These are phyloP conservation scores for Croton laevigatus DNA, from an alignment of 441 rosid species.

Conservation along the genomic window DNA sequence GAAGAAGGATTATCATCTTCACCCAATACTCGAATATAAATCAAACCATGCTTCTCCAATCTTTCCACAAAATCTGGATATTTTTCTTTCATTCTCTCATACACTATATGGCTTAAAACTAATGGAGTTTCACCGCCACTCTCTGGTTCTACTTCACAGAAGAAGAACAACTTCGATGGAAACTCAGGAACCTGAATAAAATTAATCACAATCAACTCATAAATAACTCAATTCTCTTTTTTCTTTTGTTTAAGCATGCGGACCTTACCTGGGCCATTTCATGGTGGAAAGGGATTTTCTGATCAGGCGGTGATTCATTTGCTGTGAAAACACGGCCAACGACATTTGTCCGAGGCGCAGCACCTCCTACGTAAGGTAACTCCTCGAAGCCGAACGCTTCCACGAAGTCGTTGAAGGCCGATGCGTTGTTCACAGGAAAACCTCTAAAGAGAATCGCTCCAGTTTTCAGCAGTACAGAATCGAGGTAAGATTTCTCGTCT, in stretches of 20 bases:
- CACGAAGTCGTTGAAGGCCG: conserved; percentile 74
- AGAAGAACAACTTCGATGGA: conserved; percentile 86
- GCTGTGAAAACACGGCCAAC: conserved; percentile 90
- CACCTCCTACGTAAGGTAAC: conserved; percentile 91
- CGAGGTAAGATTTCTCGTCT: conserved; percentile 47
- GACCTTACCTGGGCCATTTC: conserved; percentile 79
- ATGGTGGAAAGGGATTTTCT: conserved; percentile 85
- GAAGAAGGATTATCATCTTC: conserved; percentile 88
- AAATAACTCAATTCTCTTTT: neutral
- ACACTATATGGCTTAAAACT: conserved; percentile 74
- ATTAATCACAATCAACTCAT: neutral
- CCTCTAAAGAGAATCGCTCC: conserved; percentile 77
- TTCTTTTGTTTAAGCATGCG: neutral
- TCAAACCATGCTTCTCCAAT: conserved; percentile 65
- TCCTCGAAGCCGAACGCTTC: conserved; percentile 84
- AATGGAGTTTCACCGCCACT: conserved; percentile 95
- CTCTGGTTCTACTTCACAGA: conserved; percentile 78
- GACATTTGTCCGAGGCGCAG: conserved; percentile 74
- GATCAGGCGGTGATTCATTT: conserved; percentile 89
- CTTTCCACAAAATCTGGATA: conserved; percentile 62
- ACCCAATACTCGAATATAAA: conserved; percentile 64
- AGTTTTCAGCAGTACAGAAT: conserved; percentile 53
- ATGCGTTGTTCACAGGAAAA: conserved; percentile 52
- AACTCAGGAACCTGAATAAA: conserved; percentile 67
- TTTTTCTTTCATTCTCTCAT: conserved; percentile 65